Conservation (phyloP, 352 stramenopile species). For the Phytophthora meadii region DNA sequence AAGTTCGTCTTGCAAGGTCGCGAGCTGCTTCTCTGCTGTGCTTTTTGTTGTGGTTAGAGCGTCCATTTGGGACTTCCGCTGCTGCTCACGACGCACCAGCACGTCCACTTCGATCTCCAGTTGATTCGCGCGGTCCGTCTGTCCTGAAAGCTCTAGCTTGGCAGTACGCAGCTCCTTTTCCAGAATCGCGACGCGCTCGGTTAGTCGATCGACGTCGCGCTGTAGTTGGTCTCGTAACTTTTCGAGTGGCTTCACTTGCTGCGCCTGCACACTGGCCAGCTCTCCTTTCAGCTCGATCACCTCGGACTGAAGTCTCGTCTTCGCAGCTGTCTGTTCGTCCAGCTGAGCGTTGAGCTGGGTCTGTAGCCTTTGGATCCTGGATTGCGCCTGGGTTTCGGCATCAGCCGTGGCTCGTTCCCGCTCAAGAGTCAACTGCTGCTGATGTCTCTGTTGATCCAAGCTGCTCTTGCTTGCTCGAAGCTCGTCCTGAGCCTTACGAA, state of each 20-base stretch:
- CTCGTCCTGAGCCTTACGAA: conserved; percentile 32
- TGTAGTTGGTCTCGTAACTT: conserved; percentile 50
- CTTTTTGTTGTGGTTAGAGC: conserved; percentile 38
- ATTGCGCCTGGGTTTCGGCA: conserved; percentile 23
- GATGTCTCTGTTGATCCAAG: conserved; percentile 33
- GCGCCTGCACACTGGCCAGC: conserved; percentile 28
- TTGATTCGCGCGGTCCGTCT: conserved; percentile 39
- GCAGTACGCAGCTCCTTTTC: conserved; percentile 44
- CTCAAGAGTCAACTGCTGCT: conserved; percentile 27
- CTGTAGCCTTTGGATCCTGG: conserved; percentile 33
- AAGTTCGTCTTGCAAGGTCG: conserved; percentile 42
- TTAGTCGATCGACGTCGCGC: conserved; percentile 41
- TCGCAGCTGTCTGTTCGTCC: conserved; percentile 34
- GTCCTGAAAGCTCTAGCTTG: conserved; percentile 34
- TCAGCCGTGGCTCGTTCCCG: conserved; percentile 33
- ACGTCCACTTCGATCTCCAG: conserved; percentile 53
- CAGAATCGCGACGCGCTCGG: conserved; percentile 26
- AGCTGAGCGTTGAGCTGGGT: conserved; percentile 37
- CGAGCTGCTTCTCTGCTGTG: conserved; percentile 44
- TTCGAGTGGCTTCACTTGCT: conserved; percentile 40
- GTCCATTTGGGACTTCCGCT: conserved; percentile 50
- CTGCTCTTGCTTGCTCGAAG: conserved; percentile 27
- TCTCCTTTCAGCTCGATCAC: conserved; percentile 38
- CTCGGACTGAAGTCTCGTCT: conserved; percentile 36
- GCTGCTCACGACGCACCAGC: conserved; percentile 52